These are phyloP conservation scores for Suillus subaureus DNA, from an alignment of 768 basidiomycete genomes.

Conservation along the genomic window DNA sequence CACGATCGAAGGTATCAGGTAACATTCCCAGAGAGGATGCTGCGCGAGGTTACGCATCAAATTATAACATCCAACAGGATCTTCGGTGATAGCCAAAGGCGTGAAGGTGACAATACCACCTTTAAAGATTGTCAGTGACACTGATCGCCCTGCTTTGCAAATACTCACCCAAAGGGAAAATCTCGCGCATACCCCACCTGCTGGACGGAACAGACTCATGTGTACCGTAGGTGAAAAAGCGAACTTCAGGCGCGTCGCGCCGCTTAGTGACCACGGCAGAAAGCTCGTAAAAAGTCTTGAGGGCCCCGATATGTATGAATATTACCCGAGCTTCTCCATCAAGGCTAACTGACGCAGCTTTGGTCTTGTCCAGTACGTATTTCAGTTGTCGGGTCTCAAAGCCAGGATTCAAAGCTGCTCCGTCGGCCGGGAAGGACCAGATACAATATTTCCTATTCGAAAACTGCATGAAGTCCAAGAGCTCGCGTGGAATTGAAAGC, in stretches of 20 bases:
- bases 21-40: conserved; percentile 72
- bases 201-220: conserved; percentile 52
- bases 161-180: conserved; percentile 66
- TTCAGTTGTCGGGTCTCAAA: conserved; percentile 48
- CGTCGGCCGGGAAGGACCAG: conserved; percentile 45
- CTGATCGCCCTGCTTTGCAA: not conserved
- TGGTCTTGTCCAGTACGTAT: conserved; percentile 45
- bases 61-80: conserved; percentile 49
- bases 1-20: conserved; percentile 64
- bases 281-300: conserved; percentile 50
- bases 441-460: conserved; percentile 46
- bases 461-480: conserved; percentile 49
- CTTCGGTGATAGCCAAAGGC: conserved; percentile 55
- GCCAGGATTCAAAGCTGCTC: conserved; percentile 29
- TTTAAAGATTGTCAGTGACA: conserved; percentile 27
- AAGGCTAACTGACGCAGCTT: conserved; percentile 40
- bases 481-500: conserved; percentile 46
- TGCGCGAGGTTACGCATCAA: conserved; percentile 52
- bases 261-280: conserved; percentile 52
- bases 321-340: conserved; percentile 49
- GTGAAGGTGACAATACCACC: conserved; percentile 79
- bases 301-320: conserved; percentile 67
- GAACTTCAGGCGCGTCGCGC: conserved; percentile 45
- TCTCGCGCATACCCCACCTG: conserved; percentile 64
- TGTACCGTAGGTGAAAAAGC: conserved; percentile 72